Evolutionary conservation across 768 basidiomycete species (phyloP).

Genomic region (Sarcomyxa edulis): DNA sequence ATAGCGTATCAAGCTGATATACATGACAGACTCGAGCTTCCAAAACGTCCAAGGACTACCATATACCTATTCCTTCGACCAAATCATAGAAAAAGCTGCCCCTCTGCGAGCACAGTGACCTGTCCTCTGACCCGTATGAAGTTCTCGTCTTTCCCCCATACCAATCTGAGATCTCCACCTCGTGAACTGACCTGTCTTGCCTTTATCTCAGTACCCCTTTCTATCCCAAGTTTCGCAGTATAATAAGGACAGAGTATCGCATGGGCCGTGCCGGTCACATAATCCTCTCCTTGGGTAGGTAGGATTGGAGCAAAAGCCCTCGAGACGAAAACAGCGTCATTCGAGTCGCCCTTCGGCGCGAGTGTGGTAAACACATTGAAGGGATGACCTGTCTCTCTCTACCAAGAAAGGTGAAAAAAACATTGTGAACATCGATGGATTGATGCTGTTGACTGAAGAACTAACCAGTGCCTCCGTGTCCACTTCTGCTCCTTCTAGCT

Average conservation of each 20-base stretch:
- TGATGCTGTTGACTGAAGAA: neutral
- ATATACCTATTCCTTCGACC: too few species aligned
- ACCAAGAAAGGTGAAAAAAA: slow-evolving; percentile 2
- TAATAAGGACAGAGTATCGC: slow-evolving; percentile 46
- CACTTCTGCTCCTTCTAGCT: slow-evolving; percentile 25
- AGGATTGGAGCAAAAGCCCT: slow-evolving; percentile 43
- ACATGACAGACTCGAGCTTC: too few species aligned
- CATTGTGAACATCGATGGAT: too few species aligned
- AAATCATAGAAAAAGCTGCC: slow-evolving; percentile 20
- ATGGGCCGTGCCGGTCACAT: slow-evolving; percentile 52
- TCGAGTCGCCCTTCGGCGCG: slow-evolving; percentile 14
- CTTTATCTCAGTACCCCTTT: slow-evolving; percentile 27
- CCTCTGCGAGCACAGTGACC: slow-evolving; percentile 26
- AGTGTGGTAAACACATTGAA: slow-evolving; percentile 35
- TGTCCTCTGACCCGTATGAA: slow-evolving; percentile 31
- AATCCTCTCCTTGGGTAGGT: slow-evolving; percentile 46
- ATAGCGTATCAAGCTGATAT: too few species aligned
- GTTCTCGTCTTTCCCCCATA: slow-evolving; percentile 27
- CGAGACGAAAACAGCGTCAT: slow-evolving; percentile 38
- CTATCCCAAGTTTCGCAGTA: slow-evolving; percentile 28
- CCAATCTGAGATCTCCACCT: slow-evolving; percentile 38
- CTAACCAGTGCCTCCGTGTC: slow-evolving; percentile 30
- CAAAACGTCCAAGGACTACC: too few species aligned
- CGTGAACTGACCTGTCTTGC: slow-evolving; percentile 48
- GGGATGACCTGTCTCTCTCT: slow-evolving; percentile 28